Base-by-base conservation (phyloP, 805 yeast species). In the Barnettozyma wickerhamii region DNA sequence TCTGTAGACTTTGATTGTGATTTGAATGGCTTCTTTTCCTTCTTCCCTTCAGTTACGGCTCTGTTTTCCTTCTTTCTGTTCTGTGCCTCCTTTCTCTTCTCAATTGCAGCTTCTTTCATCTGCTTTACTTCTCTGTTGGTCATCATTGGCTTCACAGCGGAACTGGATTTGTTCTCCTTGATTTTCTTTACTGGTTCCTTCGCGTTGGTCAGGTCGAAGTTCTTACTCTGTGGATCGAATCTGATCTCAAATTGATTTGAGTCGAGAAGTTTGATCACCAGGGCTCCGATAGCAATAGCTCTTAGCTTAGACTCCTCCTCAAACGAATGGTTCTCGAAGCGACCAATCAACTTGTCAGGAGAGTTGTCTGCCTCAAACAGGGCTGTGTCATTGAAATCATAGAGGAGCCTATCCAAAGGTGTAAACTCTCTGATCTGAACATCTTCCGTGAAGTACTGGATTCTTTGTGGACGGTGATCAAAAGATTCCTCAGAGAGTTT, bases 371-470 rank as follows among this genome's bases (percentile, higher is more conserved):
- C 42, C 4, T 35, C 28, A 41, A 55, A 55, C 10, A 55, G 39
- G 3, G 23, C 29, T 2, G 43, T 15, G 51, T 83, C 89, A 47
- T 79, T 67, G 49, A 81, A 83, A 54, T 82, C 90, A 38, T 69
- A 70, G 41, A 82, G 66, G 38, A 69, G 71, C 47, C 65, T 70
- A 19, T 71, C 72, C 14, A 84, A 64, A 5, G 82, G 73, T 21
- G 67, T 62, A 51, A 79, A 81, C 46, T 81, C 89, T 44, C 75
- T 76, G 48, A 79, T 63, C 18, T 68, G 60, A 12, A 81, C 77
- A 61, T 84, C 93, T 52, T 84, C 91, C 33, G 66, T 60, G 53
- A 81, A 83, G 40, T 72, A 74, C 41, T 77, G 73, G 3, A 57
- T 51, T 57, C 91, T 68, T 7, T 55, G 47, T 13, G 84, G 83